phyloP scores from a whole-genome alignment of 768 basidiomycete genomes.

The Tricholoma terreum region DNA sequence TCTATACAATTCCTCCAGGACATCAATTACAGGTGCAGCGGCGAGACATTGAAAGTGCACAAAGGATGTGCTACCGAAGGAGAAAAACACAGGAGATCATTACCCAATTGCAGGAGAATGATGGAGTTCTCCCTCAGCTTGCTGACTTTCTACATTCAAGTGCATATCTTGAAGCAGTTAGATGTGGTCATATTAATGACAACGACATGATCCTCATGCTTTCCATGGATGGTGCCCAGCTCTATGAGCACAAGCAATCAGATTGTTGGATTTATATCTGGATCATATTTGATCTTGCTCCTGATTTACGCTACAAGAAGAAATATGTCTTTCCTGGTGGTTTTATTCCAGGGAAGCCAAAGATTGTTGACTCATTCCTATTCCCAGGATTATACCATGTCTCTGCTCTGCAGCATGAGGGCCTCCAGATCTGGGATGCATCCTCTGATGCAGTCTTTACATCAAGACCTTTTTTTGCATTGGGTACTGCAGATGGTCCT shows the following conservation, averaged over 20 bases:
- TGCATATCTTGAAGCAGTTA: not conserved
- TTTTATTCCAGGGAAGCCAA: slow-evolving; percentile 8
- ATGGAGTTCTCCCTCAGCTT: not conserved
- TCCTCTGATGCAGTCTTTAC: slow-evolving; percentile 3
- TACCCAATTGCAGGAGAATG: slow-evolving; percentile 5
- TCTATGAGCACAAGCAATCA: slow-evolving; percentile 23
- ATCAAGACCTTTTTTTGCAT: slow-evolving; percentile 12
- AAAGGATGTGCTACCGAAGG: slow-evolving; percentile 25
- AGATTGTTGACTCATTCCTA: slow-evolving; percentile 1
- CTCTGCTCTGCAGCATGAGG: slow-evolving; percentile 14
- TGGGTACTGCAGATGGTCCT: slow-evolving; percentile 21
- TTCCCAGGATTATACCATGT: slow-evolving; percentile 1
- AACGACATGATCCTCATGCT: not conserved
- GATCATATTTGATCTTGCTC: slow-evolving; percentile 25
- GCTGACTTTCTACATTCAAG: slow-evolving; percentile 25
- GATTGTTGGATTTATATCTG: slow-evolving; percentile 34
- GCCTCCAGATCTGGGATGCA: slow-evolving; percentile 20
- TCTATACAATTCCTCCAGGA: slow-evolving; percentile 38
- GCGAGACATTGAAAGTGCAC: slow-evolving; percentile 16
- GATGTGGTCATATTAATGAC: not conserved
- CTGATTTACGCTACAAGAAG: slow-evolving; percentile 24
- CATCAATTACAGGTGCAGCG: slow-evolving; percentile 41
- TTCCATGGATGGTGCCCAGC: not conserved
- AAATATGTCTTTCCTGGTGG: slow-evolving; percentile 3
- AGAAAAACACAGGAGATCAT: slow-evolving; percentile 14